Evolutionary conservation across 371 early-diverging fungal species (phyloP).

Genomic region (Mortierella sp.): DNA sequence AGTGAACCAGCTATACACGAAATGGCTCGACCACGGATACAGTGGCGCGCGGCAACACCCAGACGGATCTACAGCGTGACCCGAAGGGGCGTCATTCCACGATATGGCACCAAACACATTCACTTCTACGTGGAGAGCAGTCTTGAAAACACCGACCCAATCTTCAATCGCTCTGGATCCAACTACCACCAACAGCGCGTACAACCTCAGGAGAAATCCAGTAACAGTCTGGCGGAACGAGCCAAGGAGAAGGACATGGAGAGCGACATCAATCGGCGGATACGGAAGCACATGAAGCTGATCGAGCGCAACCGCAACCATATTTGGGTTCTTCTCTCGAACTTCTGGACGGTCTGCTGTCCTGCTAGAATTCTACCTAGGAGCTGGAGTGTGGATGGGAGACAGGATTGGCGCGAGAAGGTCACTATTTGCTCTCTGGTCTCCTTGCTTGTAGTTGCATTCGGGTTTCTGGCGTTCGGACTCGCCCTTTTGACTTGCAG

Average conservation of each 20-base stretch:
- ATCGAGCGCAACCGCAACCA: slow-evolving; percentile 20
- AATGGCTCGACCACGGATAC: background rate
- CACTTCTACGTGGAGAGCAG: slow-evolving; percentile 16
- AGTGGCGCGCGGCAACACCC: background rate
- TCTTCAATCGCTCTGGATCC: background rate
- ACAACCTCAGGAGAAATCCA: slow-evolving; percentile 12
- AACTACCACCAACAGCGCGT: background rate
- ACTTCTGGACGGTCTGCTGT: slow-evolving; percentile 47
- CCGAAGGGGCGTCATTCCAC: slow-evolving; percentile 28
- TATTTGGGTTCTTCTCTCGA: slow-evolving; percentile 51
- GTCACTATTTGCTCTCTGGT: slow-evolving; percentile 81
- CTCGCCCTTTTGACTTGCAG: slow-evolving; percentile 64
- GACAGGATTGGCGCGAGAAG: slow-evolving; percentile 89
- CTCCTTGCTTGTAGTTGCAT: slow-evolving; percentile 60
- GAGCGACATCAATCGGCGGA: slow-evolving; percentile 25
- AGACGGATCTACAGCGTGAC: slow-evolving; percentile 19
- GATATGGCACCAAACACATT: slow-evolving; percentile 29
- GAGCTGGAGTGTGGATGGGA: slow-evolving; percentile 57
- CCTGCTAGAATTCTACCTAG: slow-evolving; percentile 18
- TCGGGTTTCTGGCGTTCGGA: slow-evolving; percentile 74
- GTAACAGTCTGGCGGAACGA: slow-evolving; percentile 17
- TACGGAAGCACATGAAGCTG: background rate
- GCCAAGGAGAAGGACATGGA: slow-evolving; percentile 32
- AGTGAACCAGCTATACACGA: background rate
- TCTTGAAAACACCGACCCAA: background rate